Conservation (phyloP, 768 basidiomycete species). For the Imleria badia region DNA sequence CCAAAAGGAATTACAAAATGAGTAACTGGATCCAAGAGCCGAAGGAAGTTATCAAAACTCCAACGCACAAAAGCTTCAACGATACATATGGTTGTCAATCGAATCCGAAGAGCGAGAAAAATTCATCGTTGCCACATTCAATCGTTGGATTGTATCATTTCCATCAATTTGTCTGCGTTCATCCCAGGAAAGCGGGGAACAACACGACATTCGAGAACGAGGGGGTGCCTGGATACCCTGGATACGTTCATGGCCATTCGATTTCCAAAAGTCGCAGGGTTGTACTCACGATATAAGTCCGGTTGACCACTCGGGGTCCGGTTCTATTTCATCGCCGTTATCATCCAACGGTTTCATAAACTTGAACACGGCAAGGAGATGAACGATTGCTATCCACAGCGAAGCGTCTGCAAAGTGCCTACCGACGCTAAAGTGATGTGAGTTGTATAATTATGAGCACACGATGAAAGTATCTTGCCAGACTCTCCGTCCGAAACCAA, state of each 20-base stretch:
- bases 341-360: constrained; percentile 30
- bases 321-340: constrained; percentile 26
- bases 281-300: constrained; percentile 29
- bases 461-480: constrained; percentile 14
- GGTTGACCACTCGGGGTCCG: constrained; percentile 27
- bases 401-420: constrained; percentile 32
- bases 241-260: constrained; percentile 1
- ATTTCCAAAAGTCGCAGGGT: neutral
- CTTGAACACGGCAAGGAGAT: constrained; percentile 30
- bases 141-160: constrained; percentile 6
- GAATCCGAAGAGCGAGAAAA: neutral
- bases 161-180: constrained; percentile 15
- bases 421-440: constrained; percentile 21
- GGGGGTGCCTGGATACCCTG: constrained; percentile 27
- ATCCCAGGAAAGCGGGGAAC: constrained; percentile 19
- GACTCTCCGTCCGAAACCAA: constrained; percentile 32
- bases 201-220: constrained; percentile 30
- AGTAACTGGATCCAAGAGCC: no score
- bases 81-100: neutral
- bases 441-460: neutral
- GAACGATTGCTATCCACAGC: constrained; percentile 32
- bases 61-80: neutral
- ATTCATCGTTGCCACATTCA: constrained; percentile 7
- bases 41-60: neutral
- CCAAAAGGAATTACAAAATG: neutral